A percentile compares a stretch with the other conserved stretches of the same genome.
Evolutionary conservation across 306 rosid species (phyloP).

Genomic region (Alnus glutinosa): DNA sequence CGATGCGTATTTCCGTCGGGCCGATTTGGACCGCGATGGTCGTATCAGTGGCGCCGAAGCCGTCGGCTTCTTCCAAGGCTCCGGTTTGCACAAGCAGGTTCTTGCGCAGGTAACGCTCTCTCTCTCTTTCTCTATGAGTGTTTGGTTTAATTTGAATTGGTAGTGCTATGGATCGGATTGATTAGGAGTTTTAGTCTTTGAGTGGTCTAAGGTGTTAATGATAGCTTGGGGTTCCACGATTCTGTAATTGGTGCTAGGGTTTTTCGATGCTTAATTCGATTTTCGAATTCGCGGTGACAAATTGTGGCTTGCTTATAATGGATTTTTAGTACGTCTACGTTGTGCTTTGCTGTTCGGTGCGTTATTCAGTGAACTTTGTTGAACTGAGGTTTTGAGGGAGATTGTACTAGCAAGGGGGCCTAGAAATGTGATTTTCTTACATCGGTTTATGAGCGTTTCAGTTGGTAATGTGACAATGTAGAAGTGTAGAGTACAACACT

Average conservation of each 20-base stretch:
- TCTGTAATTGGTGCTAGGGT: background rate
- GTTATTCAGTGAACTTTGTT: background rate
- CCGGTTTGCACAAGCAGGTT: constrained; percentile 78
- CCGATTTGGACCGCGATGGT: constrained; percentile 98
- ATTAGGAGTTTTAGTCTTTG: constrained; percentile 6
- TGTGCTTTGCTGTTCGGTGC: background rate
- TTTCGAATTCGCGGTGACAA: background rate
- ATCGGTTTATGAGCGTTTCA: background rate
- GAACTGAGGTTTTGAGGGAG: background rate
- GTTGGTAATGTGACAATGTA: background rate
- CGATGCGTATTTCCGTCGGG: constrained; percentile 89
- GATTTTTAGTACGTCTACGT: background rate
- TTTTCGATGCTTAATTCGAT: background rate
- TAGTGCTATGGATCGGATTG: constrained; percentile 19
- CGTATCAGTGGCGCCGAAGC: constrained; percentile 94
- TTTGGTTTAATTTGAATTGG: constrained; percentile 12
- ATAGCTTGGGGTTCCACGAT: background rate
- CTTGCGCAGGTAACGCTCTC: constrained; percentile 71
- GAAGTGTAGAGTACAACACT: background rate
- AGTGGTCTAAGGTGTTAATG: constrained; percentile 22
- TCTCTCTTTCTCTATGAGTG: background rate
- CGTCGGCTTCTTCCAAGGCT: constrained; percentile 90
- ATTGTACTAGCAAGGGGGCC: background rate
- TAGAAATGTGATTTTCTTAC: background rate
- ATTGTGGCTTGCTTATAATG: background rate